Conservation (phyloP, 192 early-diverging fungal species). For the Oehlia diaphana region DNA sequence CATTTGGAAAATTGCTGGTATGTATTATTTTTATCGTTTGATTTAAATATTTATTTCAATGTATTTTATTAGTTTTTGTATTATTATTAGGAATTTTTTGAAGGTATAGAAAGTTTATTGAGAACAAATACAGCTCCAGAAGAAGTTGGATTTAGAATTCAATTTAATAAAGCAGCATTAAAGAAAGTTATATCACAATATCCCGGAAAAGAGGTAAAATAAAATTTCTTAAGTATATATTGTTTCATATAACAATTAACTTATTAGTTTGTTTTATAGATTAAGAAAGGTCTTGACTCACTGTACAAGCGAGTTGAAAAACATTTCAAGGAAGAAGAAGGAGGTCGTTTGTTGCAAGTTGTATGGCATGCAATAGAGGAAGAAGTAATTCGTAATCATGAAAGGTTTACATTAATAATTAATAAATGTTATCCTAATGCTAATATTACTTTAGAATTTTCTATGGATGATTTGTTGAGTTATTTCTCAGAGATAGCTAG, state of each 20-base stretch:
- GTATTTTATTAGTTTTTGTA: not conserved
- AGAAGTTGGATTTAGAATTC: constrained; percentile 79
- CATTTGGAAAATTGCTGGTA: constrained; percentile 82
- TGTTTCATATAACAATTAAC: not conserved
- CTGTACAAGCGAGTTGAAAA: constrained; percentile 93
- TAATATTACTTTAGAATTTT: constrained; percentile 81
- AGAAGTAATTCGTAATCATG: constrained; percentile 76
- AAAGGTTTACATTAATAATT: constrained; percentile 82
- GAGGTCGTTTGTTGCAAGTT: constrained; percentile 77
- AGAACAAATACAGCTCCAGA: constrained; percentile 72
- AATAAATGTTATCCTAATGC: constrained; percentile 84
- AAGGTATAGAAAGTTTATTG: constrained; percentile 86
- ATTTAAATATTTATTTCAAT: not conserved
- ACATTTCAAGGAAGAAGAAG: constrained; percentile 86
- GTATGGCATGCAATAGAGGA: constrained; percentile 92
- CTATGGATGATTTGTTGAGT: constrained; percentile 71
- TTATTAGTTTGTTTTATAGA: constrained; percentile 37
- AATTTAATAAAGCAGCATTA: constrained; percentile 80
- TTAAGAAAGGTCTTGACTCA: constrained; percentile 75
- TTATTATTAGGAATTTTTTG: constrained; percentile 85
- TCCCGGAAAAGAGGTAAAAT: constrained; percentile 75
- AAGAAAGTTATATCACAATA: constrained; percentile 85
- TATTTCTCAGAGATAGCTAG: constrained; percentile 73
- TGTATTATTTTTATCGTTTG: not conserved
- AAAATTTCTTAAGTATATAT: constrained; percentile 7